Evolutionary conservation across 306 rosid genomes (phyloP).

Genomic region (Cucumis hystrix): DNA sequence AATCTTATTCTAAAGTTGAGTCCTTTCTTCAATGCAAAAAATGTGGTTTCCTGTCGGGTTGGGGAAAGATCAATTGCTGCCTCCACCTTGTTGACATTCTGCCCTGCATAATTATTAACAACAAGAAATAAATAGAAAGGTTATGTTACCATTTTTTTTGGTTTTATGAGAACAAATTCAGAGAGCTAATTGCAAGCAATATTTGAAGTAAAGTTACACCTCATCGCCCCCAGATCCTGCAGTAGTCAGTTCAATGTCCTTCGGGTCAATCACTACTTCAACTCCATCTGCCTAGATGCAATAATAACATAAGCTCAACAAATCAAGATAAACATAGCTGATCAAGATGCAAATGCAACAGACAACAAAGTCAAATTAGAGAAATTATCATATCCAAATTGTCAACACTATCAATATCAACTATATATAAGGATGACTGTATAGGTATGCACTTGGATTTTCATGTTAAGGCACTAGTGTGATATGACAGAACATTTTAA

Average conservation of each 20-base stretch:
- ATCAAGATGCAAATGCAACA: neutral
- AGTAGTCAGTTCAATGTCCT: constrained; percentile 85
- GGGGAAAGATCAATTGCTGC: constrained; percentile 89
- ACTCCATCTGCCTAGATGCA: constrained; percentile 83
- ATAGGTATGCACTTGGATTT: neutral
- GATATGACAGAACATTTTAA: no score
- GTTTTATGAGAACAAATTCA: neutral
- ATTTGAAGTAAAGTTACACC: constrained; percentile 33
- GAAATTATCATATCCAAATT: neutral
- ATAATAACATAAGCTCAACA: constrained; percentile 12
- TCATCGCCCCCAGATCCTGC: constrained; percentile 99
- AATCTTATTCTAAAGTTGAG: constrained; percentile 70
- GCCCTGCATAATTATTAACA: constrained; percentile 49
- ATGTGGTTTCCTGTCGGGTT: constrained; percentile 96
- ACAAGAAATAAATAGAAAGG: constrained; percentile 13
- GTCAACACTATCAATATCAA: neutral
- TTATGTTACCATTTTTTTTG: neutral
- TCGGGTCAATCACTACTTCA: constrained; percentile 84
- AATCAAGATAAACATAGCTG: neutral
- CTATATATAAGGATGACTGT: neutral
- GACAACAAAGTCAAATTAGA: neutral
- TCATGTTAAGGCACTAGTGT: no score
- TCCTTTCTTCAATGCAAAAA: constrained; percentile 96
- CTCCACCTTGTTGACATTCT: constrained; percentile 98
- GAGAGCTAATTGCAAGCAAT: neutral